Evolutionary conservation across 495 filamentous ascomycete species (phyloP), one percentile per base, ranked within the genome.

Genomic region (Cercophora scortea): DNA sequence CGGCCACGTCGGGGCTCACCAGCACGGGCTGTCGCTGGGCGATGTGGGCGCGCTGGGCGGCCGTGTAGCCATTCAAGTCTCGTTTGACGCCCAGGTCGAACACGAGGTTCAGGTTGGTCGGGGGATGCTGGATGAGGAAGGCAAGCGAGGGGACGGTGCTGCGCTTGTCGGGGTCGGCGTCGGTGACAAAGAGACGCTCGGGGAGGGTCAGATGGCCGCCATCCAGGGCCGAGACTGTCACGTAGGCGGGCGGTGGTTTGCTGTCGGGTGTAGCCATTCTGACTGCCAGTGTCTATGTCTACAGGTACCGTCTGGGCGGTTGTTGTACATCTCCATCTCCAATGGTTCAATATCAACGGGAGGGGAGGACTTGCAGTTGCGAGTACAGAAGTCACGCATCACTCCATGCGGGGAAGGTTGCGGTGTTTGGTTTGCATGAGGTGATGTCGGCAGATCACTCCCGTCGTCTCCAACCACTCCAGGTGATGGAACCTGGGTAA

Each of bases 1-100:
- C 59, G 7, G 60, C 61, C 13, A 67, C 67, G 49, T 74, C 74
- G 0, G 74, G 72, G 7, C 56, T 56, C 0, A 67, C 57, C n/a
- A 55, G 50, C 15, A 66, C 53, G 2, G 74, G 73, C 33, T 70
- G 61, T 8, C 73, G 66, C 44, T 64, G 59, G 12, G 59, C 42
- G 39, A 78, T 61, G 53, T 76, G 72, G 7, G 56, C 52, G 47
- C 71, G 70, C 45, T 71, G 65, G 4, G 61, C 61, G 2, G 59
- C 50, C 2, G 62, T 60, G 47, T 79, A 79, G 42, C 57, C 58
- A 16, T 63, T 45, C 34, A 71, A 48, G 50, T 75, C 63, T 25
- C 57, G 57, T 36, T 72, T 72, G 34, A 78, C 53, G 25, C 77
- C 77, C 1, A 80, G 68, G 55, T 80, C 77, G 56, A 80, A 80